phyloP scores from a whole-genome alignment of 495 filamentous ascomycete genomes.

The Penicillium lividum region DNA sequence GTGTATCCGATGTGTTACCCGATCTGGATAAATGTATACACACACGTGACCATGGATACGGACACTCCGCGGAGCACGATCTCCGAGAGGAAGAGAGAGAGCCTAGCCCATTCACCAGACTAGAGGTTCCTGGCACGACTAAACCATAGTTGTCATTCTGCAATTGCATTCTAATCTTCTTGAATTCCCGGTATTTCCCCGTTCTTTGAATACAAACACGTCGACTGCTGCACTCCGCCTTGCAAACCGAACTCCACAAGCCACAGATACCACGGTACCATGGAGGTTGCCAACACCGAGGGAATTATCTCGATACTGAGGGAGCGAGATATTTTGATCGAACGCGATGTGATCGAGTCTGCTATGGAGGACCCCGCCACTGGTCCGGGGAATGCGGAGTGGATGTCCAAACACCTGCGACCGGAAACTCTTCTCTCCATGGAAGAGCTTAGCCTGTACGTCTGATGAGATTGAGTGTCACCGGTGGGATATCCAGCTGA shows the following conservation, averaged over 20 bases:
- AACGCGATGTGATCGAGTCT: slow-evolving; percentile 30
- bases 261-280: slow-evolving; percentile 15
- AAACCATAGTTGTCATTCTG: not conserved
- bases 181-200: not conserved
- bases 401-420: slow-evolving; percentile 36
- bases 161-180: not conserved
- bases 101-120: not conserved
- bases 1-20: not conserved
- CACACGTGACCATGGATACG: slow-evolving; percentile 11
- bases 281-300: slow-evolving; percentile 13
- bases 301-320: slow-evolving; percentile 20
- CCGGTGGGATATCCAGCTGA: slow-evolving; percentile 6
- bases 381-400: slow-evolving; percentile 28
- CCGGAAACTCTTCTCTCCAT: slow-evolving; percentile 40
- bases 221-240: slow-evolving; percentile 11
- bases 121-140: not conserved
- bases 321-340: slow-evolving; percentile 31
- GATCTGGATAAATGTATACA: slow-evolving; percentile 13
- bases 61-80: not conserved
- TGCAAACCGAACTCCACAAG: slow-evolving; percentile 10
- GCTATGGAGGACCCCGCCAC: slow-evolving; percentile 27
- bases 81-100: not conserved
- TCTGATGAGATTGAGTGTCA: not conserved
- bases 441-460: slow-evolving; percentile 43
- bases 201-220: not conserved